Conservation (phyloP, 2,329 filamentous ascomycete genomes). For the Monilinia polystroma region DNA sequence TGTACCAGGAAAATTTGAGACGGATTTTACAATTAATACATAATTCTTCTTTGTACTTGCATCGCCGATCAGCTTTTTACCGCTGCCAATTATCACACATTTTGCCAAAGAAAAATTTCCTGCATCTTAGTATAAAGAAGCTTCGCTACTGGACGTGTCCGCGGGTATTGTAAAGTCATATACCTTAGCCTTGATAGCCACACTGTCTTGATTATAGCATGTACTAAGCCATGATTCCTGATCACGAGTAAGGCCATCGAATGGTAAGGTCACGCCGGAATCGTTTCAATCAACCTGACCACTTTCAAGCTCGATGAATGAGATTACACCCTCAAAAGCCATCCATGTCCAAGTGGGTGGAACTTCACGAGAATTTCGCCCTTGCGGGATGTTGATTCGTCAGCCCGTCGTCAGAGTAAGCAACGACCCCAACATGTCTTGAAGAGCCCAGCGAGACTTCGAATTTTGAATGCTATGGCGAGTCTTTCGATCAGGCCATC, state of each 20-base stretch:
- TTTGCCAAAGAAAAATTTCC: not conserved
- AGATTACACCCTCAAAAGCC: constrained; percentile 18
- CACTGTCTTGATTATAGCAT: not conserved
- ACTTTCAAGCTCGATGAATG: constrained; percentile 9
- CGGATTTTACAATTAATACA: constrained; percentile 8
- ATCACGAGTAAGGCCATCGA: not conserved
- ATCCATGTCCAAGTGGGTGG: constrained; percentile 21
- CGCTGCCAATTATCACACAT: constrained; percentile 8
- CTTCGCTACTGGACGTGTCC: not conserved
- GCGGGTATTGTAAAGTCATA: not conserved
- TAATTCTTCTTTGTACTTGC: constrained; percentile 1
- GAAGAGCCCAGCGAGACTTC: constrained; percentile 17
- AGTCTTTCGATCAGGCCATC: constrained; percentile 12
- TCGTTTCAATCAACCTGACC: constrained; percentile 1
- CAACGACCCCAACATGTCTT: constrained; percentile 14
- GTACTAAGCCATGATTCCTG: constrained; percentile 13
- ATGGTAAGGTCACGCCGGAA: not conserved
- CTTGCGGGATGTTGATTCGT: not conserved
- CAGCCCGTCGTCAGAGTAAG: constrained; percentile 13
- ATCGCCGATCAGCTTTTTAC: not conserved
- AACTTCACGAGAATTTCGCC: not conserved
- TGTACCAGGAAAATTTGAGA: not conserved
- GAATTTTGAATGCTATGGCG: not conserved
- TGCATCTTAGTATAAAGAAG: not conserved
- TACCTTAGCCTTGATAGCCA: constrained; percentile 3